A percentile compares a stretch with the other conserved stretches of the same genome.
These are phyloP conservation scores for Nidula niveotomentosa DNA, from an alignment of 1,284 basidiomycete genomes.

Conservation along the genomic window DNA sequence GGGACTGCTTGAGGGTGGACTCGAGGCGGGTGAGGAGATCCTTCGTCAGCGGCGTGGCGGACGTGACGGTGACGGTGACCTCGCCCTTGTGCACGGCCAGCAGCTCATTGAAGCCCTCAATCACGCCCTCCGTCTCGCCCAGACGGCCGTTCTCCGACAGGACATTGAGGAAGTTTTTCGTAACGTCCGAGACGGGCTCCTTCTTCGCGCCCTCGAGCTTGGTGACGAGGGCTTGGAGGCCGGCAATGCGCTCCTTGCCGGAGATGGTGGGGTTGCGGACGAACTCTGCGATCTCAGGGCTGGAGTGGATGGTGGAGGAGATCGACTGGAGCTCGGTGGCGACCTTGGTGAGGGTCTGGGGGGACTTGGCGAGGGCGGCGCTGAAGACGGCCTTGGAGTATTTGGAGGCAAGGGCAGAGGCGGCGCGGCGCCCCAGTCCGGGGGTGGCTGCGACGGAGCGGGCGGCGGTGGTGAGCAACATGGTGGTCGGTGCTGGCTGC, in stretches of 20 bases:
- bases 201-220: slow-evolving; percentile 65
- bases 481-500: slow-evolving; percentile 23
- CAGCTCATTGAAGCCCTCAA: slow-evolving; percentile 91
- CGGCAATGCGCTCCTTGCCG: slow-evolving; percentile 69
- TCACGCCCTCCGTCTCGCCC: slow-evolving; percentile 81
- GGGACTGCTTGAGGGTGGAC: slow-evolving; percentile 80
- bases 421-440: slow-evolving; percentile 62
- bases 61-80: slow-evolving; percentile 91
- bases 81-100: slow-evolving; percentile 93
- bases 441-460: slow-evolving; percentile 41
- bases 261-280: slow-evolving; percentile 91
- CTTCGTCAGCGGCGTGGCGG: slow-evolving; percentile 76
- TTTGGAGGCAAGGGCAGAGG: slow-evolving; percentile 79
- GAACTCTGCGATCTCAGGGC: slow-evolving; percentile 68
- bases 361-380: slow-evolving; percentile 87
- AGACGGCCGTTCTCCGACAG: slow-evolving; percentile 95
- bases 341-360: slow-evolving; percentile 78
- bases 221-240: slow-evolving; percentile 69
- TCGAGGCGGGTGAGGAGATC: slow-evolving; percentile 78
- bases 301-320: slow-evolving; percentile 62
- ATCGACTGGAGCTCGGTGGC: slow-evolving; percentile 79
- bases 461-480: slow-evolving; percentile 45
- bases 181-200: slow-evolving; percentile 79
- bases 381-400: slow-evolving; percentile 95
- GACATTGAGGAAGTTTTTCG: slow-evolving; percentile 90